A percentile compares a stretch with the other conserved stretches of the same genome.
These are phyloP conservation scores for Centrapalus pauciflorus DNA, from an alignment of 129 eudicot species.

Conservation along the genomic window DNA sequence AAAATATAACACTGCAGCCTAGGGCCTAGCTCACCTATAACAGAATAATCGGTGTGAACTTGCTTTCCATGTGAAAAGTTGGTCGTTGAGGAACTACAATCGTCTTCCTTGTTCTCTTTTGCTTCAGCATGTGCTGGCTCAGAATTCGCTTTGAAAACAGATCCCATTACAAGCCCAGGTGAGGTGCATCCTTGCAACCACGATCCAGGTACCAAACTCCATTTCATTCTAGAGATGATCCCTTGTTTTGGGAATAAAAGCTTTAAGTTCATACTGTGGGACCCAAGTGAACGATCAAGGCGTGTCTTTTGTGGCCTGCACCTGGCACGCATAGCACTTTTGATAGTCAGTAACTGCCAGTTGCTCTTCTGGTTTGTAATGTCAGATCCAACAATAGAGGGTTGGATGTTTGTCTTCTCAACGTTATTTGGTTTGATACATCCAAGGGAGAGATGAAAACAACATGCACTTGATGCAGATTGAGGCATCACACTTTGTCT, in stretches of 20 bases:
- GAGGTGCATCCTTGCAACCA: constrained; percentile 44
- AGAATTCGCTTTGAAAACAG: constrained; percentile 49
- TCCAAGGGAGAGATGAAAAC: constrained; percentile 30
- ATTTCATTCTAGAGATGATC: constrained; percentile 39
- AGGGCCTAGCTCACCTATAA: constrained; percentile 54
- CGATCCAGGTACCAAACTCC: constrained; percentile 41
- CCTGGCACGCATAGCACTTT: constrained; percentile 30
- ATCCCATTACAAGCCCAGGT: constrained; percentile 55
- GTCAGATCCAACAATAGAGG: constrained; percentile 17
- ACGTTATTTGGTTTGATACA: constrained; percentile 29
- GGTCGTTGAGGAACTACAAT: constrained; percentile 36
- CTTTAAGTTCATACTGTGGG: constrained; percentile 30
- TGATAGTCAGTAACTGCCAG: constrained; percentile 32
- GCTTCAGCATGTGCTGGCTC: constrained; percentile 57
- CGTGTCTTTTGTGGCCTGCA: constrained; percentile 26
- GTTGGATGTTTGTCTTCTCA: constrained; percentile 24
- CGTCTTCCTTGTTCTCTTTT: constrained; percentile 28
- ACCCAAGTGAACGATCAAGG: constrained; percentile 32
- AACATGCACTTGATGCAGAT: constrained; percentile 30
- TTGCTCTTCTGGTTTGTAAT: constrained; percentile 25
- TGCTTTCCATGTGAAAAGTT: constrained; percentile 68
- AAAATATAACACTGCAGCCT: not conserved
- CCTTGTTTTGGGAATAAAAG: constrained; percentile 47
- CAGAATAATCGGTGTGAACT: constrained; percentile 75
- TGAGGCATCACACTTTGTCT: constrained; percentile 30